Base-by-base conservation (phyloP, 345 rosid genomes). In the Lepidium didymum region DNA sequence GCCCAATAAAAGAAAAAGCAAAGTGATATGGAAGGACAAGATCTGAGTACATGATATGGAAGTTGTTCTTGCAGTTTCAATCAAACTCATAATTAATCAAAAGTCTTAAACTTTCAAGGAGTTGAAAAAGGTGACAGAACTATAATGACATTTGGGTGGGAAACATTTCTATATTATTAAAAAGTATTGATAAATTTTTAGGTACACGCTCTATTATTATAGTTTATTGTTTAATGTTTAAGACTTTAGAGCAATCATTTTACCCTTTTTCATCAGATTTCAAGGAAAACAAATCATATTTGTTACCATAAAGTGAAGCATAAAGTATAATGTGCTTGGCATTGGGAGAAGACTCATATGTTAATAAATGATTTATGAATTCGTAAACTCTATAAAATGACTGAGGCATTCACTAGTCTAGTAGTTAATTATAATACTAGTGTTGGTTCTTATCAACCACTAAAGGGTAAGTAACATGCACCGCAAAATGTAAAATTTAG, bases 131-230 rank as follows among this genome's bases (percentile, higher is more conserved):
- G 62, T 53, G 38, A 23, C 7, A 64, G 27, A 52, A 12, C 18
- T 8, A 27, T 41, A 67, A 7, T 44, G 60, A 72, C 41, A 40
- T 69, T 64, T 75, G 64, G 70, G 42, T 72, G 45, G 69, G 67
- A 69, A 23, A 54, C 46, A 62, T 34, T 19, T 60, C 8, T 6
- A 31, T 11, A 15, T 41, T 10, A 10, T 19, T 29, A 10, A 36
- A 27, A 27, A 27, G 4, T 0, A 27, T 4, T 27, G 3, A 23
- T 23, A 23, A 23, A 1, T 23, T 23, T 23, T 23, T 27, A 27
- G 31, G 64, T 45, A 56, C 72, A 68, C 56, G 56, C 64, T 56
- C 29, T 62, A 33, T 31, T 54, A 55, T 43, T 21, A 55, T 55
- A 10, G 14, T 21, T 43, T 6, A n/a, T 55, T 13, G 21, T 42